Base-by-base conservation (phyloP, 441 rosid genomes). In the Gossypium armourianum region DNA sequence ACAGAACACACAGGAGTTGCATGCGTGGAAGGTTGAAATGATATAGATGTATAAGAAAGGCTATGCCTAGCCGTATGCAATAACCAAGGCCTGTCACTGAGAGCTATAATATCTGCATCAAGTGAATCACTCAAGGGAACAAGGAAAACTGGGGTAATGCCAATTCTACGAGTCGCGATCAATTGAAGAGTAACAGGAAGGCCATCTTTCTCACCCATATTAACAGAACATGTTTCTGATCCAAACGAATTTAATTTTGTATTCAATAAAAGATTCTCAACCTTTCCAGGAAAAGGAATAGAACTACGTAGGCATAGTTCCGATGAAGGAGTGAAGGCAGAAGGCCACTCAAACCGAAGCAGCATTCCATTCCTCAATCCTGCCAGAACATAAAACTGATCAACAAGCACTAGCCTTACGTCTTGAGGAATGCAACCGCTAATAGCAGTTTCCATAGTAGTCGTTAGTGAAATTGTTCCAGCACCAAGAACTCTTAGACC, bases 361-460 rank as follows among this genome's bases (percentile, higher is more conserved):
- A 95, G 86, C 99, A 95, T 95, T 69, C 99, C 99, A 77, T 95
- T 95, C 84, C 99, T 92, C 82, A 95, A 84, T 67, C 99, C 97
- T 68, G 88, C 82, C 72, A 95, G 93, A 72, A 92, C 87, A 80
- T 92, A 95, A 62, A 82, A 74, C 62, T 85, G 94, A 79, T 95
- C 96, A 75, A 83, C 96, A 16, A 88, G 74, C 49, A 92, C 98
- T 81, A 95, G 92, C 79, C 97, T 95, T 57, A 90, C 98, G 73
- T 95, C 99, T 81, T 95, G 99, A 61, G 99, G 97, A 75, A 92
- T 83, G 75, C 97, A 92, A 61, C 93, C 97, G 74, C 87, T 87
- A 36, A 88, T 74, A 61, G 88, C 83, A 77, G 90, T 86, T 81
- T 91, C 99, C 83, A 79, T 74, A 45, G 89, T 73, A 73, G 82